Percentiles rank a stretch among this genome's conserved stretches.
phyloP scores from a whole-genome alignment of 2,329 filamentous ascomycete genomes.

The Fragosphaeria purpurea region DNA sequence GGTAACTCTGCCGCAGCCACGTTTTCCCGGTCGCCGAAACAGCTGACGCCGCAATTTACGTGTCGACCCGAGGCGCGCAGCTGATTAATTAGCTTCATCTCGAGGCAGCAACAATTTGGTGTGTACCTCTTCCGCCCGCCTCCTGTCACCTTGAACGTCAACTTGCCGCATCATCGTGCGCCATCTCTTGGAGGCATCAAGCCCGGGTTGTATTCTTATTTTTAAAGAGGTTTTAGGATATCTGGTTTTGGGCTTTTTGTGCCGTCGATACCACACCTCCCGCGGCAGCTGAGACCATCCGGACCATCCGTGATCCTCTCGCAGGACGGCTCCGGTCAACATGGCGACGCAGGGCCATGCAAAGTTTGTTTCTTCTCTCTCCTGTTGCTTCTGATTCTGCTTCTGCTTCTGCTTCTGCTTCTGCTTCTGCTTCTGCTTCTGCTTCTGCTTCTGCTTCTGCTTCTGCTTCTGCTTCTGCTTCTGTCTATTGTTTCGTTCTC shows the following conservation, averaged over 20 bases:
- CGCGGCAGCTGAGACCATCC: conserved; percentile 5
- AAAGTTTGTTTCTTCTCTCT: conserved; percentile 7
- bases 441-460: not conserved
- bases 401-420: not conserved
- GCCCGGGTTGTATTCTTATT: too few species aligned
- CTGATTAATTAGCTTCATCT: not conserved
- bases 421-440: not conserved
- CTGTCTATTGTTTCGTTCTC: not conserved
- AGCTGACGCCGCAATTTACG: conserved; percentile 11
- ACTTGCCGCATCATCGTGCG: not conserved
- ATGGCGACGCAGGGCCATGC: conserved; percentile 14
- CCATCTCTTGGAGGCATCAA: not conserved
- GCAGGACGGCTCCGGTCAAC: conserved; percentile 5
- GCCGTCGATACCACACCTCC: not conserved
- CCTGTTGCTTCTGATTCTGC: too few species aligned
- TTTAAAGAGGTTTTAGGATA: too few species aligned
- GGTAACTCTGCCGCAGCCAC: conserved; percentile 4
- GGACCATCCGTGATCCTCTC: conserved; percentile 1
- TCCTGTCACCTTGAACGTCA: conserved; percentile 1
- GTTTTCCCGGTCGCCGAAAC: conserved; percentile 7
- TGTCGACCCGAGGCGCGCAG: conserved; percentile 2
- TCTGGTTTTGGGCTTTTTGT: too few species aligned
- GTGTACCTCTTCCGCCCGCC: not conserved
- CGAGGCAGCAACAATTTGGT: not conserved
- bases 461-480: not conserved